Conservation (phyloP, 2,329 filamentous ascomycete genomes). For the Pyrenochaeta sp. region DNA sequence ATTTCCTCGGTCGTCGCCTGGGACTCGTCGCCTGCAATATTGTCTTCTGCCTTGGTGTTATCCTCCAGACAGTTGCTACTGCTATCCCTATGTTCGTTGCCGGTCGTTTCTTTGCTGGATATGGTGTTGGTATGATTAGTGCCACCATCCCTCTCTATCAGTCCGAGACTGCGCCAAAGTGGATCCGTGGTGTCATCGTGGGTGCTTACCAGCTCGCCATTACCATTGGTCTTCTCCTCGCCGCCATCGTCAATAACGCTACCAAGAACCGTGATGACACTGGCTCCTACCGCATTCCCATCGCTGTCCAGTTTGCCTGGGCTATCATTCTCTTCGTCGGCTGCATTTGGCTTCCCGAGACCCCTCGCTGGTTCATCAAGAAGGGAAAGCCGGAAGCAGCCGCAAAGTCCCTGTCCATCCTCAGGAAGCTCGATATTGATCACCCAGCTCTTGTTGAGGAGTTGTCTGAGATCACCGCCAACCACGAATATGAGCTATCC, state of each 20-base stretch:
- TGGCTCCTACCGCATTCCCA: constrained; percentile 76
- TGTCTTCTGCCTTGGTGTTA: constrained; percentile 50
- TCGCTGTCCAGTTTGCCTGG: constrained; percentile 78
- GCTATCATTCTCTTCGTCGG: constrained; percentile 71
- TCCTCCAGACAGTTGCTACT: constrained; percentile 49
- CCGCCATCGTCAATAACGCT: constrained; percentile 70
- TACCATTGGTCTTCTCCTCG: constrained; percentile 73
- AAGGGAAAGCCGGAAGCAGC: constrained; percentile 68
- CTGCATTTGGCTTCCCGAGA: constrained; percentile 73
- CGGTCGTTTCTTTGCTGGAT: constrained; percentile 52
- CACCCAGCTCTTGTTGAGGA: constrained; percentile 68
- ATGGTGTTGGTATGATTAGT: constrained; percentile 51
- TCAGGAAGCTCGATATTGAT: constrained; percentile 67
- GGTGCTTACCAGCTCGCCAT: constrained; percentile 74
- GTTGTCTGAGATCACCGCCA: constrained; percentile 68
- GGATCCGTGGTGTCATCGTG: constrained; percentile 75
- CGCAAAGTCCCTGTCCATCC: constrained; percentile 66
- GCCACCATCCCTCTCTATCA: constrained; percentile 70
- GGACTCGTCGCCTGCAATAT: constrained; percentile 56
- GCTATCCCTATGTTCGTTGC: constrained; percentile 48
- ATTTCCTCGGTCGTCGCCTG: constrained; percentile 72
- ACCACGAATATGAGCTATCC: constrained; percentile 77
- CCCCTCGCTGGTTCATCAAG: constrained; percentile 75
- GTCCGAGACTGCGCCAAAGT: constrained; percentile 75
- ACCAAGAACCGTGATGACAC: constrained; percentile 64